phyloP scores from a whole-genome alignment of 768 basidiomycete genomes.

The Lactifluus volemus region DNA sequence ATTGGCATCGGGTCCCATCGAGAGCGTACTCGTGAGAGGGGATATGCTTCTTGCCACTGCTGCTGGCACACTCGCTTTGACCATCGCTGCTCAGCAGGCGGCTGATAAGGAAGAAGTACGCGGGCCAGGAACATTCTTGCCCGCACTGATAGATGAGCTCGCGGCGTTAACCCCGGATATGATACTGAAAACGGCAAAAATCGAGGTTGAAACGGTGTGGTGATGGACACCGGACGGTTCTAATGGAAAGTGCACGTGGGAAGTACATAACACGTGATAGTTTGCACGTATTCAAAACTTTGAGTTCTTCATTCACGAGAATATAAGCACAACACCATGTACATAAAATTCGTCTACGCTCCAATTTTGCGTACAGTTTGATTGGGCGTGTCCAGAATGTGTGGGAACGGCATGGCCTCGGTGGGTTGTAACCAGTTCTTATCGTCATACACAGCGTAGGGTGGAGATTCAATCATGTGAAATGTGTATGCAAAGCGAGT shows the following conservation, averaged over 20 bases:
- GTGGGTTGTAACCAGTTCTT: conserved; percentile 98
- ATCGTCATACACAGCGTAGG: conserved; percentile 65
- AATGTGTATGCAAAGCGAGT: conserved; percentile 95
- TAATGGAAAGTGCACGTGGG: neutral
- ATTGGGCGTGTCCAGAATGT: conserved; percentile 35
- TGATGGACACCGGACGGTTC: neutral
- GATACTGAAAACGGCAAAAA: conserved; percentile 18
- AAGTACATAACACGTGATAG: neutral
- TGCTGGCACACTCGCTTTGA: conserved; percentile 61
- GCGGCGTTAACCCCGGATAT: conserved; percentile 35
- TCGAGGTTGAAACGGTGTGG: conserved; percentile 11
- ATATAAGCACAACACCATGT: neutral
- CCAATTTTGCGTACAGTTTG: conserved; percentile 17
- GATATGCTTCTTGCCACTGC: conserved; percentile 72
- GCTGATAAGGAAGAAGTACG: conserved; percentile 41
- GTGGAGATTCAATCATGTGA: conserved; percentile 82
- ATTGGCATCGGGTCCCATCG: conserved; percentile 23
- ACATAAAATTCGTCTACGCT: conserved; percentile 3
- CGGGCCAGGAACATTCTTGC: conserved; percentile 57
- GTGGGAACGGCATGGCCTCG: conserved; percentile 69
- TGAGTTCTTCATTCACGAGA: too few species aligned
- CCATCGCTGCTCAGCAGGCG: conserved; percentile 53
- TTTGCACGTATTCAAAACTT: neutral
- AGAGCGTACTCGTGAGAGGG: conserved; percentile 51
- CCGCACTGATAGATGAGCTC: conserved; percentile 57